phyloP scores from a whole-genome alignment of 768 basidiomycete species.

The Holtermannia corniformis region DNA sequence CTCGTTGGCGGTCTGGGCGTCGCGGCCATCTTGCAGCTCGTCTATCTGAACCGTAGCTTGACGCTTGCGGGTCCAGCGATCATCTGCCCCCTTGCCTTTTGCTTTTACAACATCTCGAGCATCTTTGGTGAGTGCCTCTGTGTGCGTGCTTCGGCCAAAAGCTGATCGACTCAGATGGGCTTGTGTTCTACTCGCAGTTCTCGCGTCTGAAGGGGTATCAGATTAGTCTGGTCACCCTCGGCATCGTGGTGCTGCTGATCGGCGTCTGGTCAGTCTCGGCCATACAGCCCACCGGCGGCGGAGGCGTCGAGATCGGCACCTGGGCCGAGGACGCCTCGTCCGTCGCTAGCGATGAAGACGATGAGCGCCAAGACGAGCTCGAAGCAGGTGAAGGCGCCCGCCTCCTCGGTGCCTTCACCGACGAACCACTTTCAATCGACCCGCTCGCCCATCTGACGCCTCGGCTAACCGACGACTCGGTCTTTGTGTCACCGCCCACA shows the following conservation, averaged over 20 bases:
- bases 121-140: conserved; percentile 62
- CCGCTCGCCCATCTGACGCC: conserved; percentile 2
- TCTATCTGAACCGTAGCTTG: conserved; percentile 46
- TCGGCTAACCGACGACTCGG: neutral
- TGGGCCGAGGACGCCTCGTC: conserved; percentile 40
- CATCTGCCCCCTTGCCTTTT: conserved; percentile 89
- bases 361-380: conserved; percentile 1
- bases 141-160: neutral
- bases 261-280: conserved; percentile 88
- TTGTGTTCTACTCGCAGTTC: conserved; percentile 82
- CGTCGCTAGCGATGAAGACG: conserved; percentile 5
- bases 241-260: conserved; percentile 65
- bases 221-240: conserved; percentile 63
- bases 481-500: conserved; percentile 5
- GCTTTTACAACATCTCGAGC: conserved; percentile 86
- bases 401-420: conserved; percentile 3
- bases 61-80: conserved; percentile 73
- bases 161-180: conserved; percentile 22
- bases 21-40: conserved; percentile 64
- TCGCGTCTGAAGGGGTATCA: conserved; percentile 59
- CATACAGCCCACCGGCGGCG: conserved; percentile 47
- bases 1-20: conserved; percentile 60
- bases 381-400: conserved; percentile 2
- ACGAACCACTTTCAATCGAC: conserved; percentile 1
- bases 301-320: conserved; percentile 41